A percentile compares a stretch with the other conserved stretches of the same genome.
These are phyloP conservation scores for Lachnellula willkommii DNA, from an alignment of 2,329 filamentous ascomycete species.

Conservation along the genomic window DNA sequence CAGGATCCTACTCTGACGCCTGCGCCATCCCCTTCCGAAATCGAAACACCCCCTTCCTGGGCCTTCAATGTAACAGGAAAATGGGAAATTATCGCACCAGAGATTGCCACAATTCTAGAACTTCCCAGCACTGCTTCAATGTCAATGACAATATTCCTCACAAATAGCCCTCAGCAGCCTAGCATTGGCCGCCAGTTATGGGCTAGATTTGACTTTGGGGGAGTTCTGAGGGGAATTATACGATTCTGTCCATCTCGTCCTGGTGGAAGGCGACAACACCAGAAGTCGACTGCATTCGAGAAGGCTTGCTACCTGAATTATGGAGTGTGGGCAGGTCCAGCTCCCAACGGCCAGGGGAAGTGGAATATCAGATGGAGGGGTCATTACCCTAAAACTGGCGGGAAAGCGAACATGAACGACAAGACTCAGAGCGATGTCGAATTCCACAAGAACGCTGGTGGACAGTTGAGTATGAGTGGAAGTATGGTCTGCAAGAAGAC, in stretches of 20 bases:
- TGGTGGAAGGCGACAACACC: background rate
- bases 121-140: no score
- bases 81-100: background rate
- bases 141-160: background rate
- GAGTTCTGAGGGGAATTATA: constrained; percentile 4
- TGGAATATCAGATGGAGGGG: constrained; percentile 7
- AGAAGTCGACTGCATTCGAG: background rate
- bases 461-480: background rate
- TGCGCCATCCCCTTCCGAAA: background rate
- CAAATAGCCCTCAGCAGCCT: background rate
- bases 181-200: constrained; percentile 1
- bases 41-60: background rate
- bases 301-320: constrained; percentile 1
- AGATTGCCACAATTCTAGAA: no score
- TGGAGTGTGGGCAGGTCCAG: constrained; percentile 4
- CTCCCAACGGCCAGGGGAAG: constrained; percentile 1
- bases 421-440: background rate
- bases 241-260: constrained; percentile 6
- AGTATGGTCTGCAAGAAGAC: background rate
- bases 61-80: background rate
- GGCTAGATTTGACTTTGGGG: constrained; percentile 8
- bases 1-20: background rate
- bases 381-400: background rate
- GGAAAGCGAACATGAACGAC: background rate
- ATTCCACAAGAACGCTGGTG: background rate